Conservation (phyloP, 441 rosid species). For the Jatropha multifida region DNA sequence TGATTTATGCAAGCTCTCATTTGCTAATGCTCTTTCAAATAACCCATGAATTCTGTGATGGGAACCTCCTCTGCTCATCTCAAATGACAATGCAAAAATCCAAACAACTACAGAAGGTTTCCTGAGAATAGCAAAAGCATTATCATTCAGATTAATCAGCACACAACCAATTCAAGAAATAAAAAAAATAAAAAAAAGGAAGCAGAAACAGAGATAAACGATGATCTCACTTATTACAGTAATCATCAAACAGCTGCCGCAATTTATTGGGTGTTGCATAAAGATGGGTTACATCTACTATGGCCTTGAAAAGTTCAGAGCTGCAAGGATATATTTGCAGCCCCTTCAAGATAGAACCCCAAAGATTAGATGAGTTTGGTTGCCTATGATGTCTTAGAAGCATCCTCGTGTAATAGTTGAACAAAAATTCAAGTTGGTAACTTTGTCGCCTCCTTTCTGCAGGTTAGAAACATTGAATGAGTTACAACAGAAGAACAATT, state of each 20-base stretch:
- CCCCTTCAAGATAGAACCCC: conserved; percentile 72
- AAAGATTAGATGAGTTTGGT: conserved; percentile 54
- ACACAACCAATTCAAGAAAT: neutral
- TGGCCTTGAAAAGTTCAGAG: conserved; percentile 56
- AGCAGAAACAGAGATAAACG: neutral
- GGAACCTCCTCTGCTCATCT: conserved; percentile 69
- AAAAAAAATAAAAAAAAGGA: neutral
- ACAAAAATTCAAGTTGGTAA: conserved; percentile 67
- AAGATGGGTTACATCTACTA: conserved; percentile 64
- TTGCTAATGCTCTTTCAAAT: conserved; percentile 85
- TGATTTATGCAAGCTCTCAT: conserved; percentile 52
- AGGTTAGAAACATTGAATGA: conserved; percentile 24
- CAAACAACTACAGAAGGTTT: conserved; percentile 71
- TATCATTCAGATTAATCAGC: neutral
- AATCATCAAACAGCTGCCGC: conserved; percentile 70
- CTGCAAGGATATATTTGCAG: conserved; percentile 76
- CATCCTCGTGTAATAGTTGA: conserved; percentile 59
- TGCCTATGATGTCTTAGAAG: conserved; percentile 64
- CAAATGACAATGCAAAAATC: conserved; percentile 83
- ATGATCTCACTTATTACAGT: conserved; percentile 63
- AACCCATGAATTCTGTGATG: conserved; percentile 74
- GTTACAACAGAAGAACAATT: conserved; percentile 14
- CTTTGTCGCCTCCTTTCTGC: conserved; percentile 80
- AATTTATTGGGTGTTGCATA: conserved; percentile 79
- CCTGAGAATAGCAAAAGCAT: conserved; percentile 38